These are phyloP conservation scores for Astragalus membranaceus DNA, from an alignment of 306 rosid species.

Conservation along the genomic window DNA sequence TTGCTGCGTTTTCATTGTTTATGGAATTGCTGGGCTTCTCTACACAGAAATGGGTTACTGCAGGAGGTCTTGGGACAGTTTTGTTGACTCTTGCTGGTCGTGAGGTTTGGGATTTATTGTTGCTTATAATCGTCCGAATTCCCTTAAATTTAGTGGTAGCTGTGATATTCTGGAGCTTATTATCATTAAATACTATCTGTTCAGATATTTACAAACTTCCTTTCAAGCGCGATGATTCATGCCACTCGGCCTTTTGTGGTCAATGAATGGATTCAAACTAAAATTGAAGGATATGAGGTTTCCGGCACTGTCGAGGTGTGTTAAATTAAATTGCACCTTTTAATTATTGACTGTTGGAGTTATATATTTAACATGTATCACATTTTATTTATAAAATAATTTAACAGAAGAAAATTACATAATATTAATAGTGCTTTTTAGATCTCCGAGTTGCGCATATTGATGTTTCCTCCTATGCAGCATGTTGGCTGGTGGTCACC, in stretches of 20 bases:
- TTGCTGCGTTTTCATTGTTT: conserved; percentile 86
- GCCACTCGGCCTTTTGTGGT: conserved; percentile 92
- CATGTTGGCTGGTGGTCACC: conserved; percentile 99
- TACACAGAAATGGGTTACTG: conserved; percentile 93
- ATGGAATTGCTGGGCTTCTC: conserved; percentile 97
- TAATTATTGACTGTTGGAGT: conserved; percentile 6
- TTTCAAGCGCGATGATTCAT: conserved; percentile 93
- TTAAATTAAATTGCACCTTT: conserved; percentile 18
- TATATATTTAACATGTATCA: neutral
- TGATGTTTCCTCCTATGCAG: conserved; percentile 42
- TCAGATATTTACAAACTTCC: conserved; percentile 95
- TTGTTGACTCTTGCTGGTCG: conserved; percentile 97
- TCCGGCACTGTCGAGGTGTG: conserved; percentile 95
- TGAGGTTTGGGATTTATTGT: conserved; percentile 50
- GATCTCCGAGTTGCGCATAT: neutral
- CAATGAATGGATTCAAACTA: conserved; percentile 95
- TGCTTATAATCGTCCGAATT: neutral
- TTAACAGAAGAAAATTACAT: neutral
- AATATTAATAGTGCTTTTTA: conserved; percentile 1
- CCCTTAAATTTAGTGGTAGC: conserved; percentile 6
- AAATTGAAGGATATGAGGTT: conserved; percentile 93
- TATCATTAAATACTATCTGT: conserved; percentile 17
- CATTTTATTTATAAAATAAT: neutral
- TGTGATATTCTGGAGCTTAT: neutral
- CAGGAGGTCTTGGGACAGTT: conserved; percentile 98